Conservation (phyloP, 306 rosid species). For the Chamaecrista fasciculata region DNA sequence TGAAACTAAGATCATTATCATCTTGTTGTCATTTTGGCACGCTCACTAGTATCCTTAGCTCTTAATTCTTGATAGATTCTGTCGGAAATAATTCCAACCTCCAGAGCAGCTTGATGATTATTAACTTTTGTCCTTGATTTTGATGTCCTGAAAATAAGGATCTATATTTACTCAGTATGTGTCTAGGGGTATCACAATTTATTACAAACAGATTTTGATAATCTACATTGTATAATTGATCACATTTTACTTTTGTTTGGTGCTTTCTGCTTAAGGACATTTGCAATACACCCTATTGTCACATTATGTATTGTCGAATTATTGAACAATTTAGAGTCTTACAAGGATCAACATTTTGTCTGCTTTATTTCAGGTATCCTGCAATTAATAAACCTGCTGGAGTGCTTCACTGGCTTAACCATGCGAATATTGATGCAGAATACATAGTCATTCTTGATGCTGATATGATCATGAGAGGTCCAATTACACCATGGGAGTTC, state of each 20-base stretch:
- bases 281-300: not conserved
- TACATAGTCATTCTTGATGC: conserved; percentile 97
- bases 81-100: not conserved
- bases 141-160: conserved; percentile 17
- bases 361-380: conserved; percentile 72
- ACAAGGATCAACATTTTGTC: conserved; percentile 21
- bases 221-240: not conserved
- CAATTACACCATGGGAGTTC: conserved; percentile 98
- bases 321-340: conserved; percentile 9
- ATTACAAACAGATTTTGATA: conserved; percentile 1
- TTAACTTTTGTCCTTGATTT: conserved; percentile 9
- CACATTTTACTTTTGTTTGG: not conserved
- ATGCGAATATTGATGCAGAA: conserved; percentile 80
- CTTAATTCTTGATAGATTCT: not conserved
- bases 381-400: conserved; percentile 99
- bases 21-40: not conserved
- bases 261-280: conserved; percentile 16
- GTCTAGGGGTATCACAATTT: conserved; percentile 15
- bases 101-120: not conserved
- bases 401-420: conserved; percentile 98
- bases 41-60: not conserved
- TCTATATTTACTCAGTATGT: conserved; percentile 2
- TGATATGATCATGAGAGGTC: conserved; percentile 95
- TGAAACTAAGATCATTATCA: not conserved
- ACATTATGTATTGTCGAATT: not conserved